Base-by-base conservation (phyloP, 371 early-diverging fungal genomes). In the Rhizopus microsporus region DNA sequence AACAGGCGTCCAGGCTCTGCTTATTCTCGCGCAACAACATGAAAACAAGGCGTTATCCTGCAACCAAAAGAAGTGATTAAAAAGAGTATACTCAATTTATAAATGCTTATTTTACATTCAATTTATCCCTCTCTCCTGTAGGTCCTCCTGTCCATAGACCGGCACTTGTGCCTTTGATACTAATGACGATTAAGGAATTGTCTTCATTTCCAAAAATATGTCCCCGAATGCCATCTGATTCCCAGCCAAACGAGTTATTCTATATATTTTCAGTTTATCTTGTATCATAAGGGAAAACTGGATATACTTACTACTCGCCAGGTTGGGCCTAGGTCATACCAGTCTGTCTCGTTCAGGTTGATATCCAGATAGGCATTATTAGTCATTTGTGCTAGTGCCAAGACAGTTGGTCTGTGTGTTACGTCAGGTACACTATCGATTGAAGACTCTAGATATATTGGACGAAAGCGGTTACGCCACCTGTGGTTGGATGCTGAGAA, bases 21-120 rank as follows among this genome's bases (percentile, higher is more conserved):
- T 94, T 5, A 92, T 90, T 45, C 87, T 85, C 5, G 90, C 98
- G 77, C 97, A 97, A 75, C 99, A 98, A 75, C 99, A 98, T 1
- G 23, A 94, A 69, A 97, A 98, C 64, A 98, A 78, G 48, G 92
- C 77, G 67, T 97, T 97, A 71, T 96, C 97, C 86, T 88, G 67
- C 4, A 44, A 3, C 7, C 7, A 13, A 7, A 33, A 2, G 35
- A 7, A 10, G 30, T 12, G 29, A 38, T 23, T 30, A 9, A 17
- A 17, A 44, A 16, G 15, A 44, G 17, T 15, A 7, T 51, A 9
- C 3, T n/a, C 13, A 37, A 46, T 3, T 34, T 39, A 17, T 9
- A 12, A 57, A 7, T 7, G 5, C 7, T 12, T 35, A 8, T 16
- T 69, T 71, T 81, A 86, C 89, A 76, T 95, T 96, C 53, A 72